Conservation (phyloP, 345 rosid species). For the Aurinia saxatilis region DNA sequence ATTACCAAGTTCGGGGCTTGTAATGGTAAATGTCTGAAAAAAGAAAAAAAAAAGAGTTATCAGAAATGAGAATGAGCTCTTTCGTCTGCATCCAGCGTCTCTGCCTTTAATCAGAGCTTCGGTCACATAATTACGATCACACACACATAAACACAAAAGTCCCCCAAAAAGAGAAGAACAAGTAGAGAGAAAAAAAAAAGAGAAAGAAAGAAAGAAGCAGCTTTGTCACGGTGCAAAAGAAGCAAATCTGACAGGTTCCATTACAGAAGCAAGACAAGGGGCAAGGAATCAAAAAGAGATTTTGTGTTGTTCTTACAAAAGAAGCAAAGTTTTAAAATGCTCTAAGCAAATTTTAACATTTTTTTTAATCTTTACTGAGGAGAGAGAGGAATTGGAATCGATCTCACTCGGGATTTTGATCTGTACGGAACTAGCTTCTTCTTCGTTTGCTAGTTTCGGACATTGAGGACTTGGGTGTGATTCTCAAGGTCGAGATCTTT, state of each 20-base stretch:
- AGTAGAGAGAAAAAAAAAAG: constrained; percentile 14
- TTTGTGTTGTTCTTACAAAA: constrained; percentile 6
- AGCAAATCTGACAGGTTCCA: constrained; percentile 29
- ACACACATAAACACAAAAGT: constrained; percentile 21
- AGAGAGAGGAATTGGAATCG: constrained; percentile 16
- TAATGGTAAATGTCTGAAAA: not conserved
- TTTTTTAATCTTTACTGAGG: constrained; percentile 6
- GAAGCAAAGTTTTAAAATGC: constrained; percentile 22
- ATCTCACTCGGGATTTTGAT: constrained; percentile 25
- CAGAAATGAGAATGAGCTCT: constrained; percentile 26
- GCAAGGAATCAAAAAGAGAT: constrained; percentile 22
- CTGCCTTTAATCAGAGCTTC: constrained; percentile 28
- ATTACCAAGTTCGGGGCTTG: not conserved
- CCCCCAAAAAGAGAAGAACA: not conserved
- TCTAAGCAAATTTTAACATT: not conserved
- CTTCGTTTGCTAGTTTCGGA: not conserved
- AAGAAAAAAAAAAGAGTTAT: constrained; percentile 8
- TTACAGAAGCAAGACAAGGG: constrained; percentile 3
- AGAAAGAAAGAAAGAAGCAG: not conserved
- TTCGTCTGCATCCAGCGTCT: constrained; percentile 25
- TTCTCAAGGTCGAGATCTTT: constrained; percentile 22
- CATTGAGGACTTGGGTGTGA: constrained; percentile 24
- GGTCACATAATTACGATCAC: constrained; percentile 30
- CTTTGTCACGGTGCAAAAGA: constrained; percentile 26
- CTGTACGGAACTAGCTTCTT: constrained; percentile 17